These are phyloP conservation scores for Acanthamoeba culbertsoni DNA, from an alignment of 208 protist species.

Conservation along the genomic window DNA sequence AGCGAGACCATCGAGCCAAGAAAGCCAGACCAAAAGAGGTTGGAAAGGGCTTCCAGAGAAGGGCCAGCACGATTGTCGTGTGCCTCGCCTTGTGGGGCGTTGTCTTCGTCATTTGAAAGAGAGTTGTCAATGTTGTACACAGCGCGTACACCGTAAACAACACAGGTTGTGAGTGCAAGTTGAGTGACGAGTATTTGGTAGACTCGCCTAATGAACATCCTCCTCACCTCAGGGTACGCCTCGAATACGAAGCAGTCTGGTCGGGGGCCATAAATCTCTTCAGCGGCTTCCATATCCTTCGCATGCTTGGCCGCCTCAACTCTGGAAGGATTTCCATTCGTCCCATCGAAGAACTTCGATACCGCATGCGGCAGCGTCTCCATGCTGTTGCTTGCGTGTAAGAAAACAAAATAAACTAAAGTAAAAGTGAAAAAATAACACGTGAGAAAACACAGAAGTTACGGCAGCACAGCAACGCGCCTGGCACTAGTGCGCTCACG, in stretches of 20 bases:
- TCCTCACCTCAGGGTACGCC: conserved; percentile 26
- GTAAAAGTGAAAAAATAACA: too few relatives aligned
- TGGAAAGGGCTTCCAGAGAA: not conserved
- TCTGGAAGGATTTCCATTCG: too few relatives aligned
- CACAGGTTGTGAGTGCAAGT: not conserved
- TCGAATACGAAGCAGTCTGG: conserved; percentile 22
- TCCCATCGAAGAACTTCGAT: too few relatives aligned
- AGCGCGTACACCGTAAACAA: not conserved
- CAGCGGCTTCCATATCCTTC: not conserved
- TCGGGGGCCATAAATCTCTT: not conserved
- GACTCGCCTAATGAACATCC: not conserved
- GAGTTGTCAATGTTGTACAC: not conserved
- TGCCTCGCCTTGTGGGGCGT: not conserved
- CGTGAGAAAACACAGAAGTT: too few relatives aligned
- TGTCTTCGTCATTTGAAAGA: not conserved
- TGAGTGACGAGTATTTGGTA: not conserved
- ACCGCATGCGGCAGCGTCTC: too few relatives aligned
- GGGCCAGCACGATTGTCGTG: not conserved
- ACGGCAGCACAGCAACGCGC: too few relatives aligned
- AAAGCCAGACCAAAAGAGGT: not conserved
- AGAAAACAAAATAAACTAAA: too few relatives aligned
- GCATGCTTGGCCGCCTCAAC: not conserved
- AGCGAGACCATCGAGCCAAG: not conserved
- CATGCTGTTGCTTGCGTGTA: too few relatives aligned
- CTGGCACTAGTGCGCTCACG: too few relatives aligned